These are phyloP conservation scores for Didymella sp. DNA, from an alignment of 2,329 filamentous ascomycete species.

Conservation along the genomic window DNA sequence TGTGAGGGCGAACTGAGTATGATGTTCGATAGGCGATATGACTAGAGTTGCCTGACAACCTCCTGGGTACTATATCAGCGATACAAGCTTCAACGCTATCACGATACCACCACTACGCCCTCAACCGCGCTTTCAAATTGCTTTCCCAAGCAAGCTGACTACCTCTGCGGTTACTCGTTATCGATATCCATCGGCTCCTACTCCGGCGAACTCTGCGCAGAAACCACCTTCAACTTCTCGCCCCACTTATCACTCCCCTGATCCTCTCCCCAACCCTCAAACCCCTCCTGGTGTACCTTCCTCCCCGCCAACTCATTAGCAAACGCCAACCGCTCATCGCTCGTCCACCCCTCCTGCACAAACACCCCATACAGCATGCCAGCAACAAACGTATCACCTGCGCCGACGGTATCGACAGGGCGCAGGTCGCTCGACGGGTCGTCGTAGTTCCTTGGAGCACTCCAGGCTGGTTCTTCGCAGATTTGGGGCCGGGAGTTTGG, in stretches of 20 bases:
- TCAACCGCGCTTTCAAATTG: too few species aligned
- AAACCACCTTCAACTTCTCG: not conserved
- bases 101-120: not conserved
- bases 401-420: constrained; percentile 69
- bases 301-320: constrained; percentile 71
- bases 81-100: too few species aligned
- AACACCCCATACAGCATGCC: constrained; percentile 70
- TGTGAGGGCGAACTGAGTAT: not conserved
- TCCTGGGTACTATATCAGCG: too few species aligned
- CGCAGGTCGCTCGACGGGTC: not conserved
- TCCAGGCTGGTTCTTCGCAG: constrained; percentile 8
- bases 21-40: too few species aligned
- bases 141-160: too few species aligned
- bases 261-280: constrained; percentile 46
- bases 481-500: constrained; percentile 11
- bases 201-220: not conserved
- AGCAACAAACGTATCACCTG: constrained; percentile 78
- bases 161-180: not conserved
- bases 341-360: constrained; percentile 60
- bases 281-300: constrained; percentile 73
- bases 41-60: not conserved
- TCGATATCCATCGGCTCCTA: not conserved
- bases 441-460: not conserved
- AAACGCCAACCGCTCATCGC: constrained; percentile 61
- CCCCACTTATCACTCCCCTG: not conserved